These are phyloP conservation scores for Amaranthus hypochondriacus DNA, from an alignment of 148 eudicot genomes.

Conservation along the genomic window DNA sequence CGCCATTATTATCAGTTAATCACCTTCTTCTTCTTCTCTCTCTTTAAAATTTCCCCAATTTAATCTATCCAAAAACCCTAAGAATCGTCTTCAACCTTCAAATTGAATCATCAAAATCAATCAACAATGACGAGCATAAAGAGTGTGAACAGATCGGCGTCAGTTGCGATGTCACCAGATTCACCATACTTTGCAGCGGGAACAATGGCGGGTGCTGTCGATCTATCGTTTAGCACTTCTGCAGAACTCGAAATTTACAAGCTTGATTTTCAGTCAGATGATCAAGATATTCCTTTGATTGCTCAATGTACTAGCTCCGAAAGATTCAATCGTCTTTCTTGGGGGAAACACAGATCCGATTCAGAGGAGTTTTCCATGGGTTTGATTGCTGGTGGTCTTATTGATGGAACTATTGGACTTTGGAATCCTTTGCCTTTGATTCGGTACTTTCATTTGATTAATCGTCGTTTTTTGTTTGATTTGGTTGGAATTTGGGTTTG, in stretches of 20 bases:
- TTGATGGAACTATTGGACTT: slow-evolving; percentile 61
- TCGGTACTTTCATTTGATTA: slow-evolving; percentile 29
- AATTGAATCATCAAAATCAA: slow-evolving; percentile 3
- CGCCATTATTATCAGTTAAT: neutral
- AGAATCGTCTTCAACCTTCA: neutral
- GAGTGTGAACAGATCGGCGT: slow-evolving; percentile 72
- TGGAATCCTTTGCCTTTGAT: slow-evolving; percentile 65
- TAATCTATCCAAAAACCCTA: neutral
- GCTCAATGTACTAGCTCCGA: slow-evolving; percentile 29
- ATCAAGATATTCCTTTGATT: slow-evolving; percentile 13
- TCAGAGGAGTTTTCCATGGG: slow-evolving; percentile 61
- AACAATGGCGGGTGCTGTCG: slow-evolving; percentile 95
- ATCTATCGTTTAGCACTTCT: slow-evolving; percentile 80
- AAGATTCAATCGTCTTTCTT: slow-evolving; percentile 67
- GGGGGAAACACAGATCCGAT: slow-evolving; percentile 48
- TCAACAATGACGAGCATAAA: slow-evolving; percentile 51
- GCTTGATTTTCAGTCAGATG: slow-evolving; percentile 80
- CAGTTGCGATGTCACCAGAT: slow-evolving; percentile 81
- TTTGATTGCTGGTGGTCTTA: slow-evolving; percentile 68
- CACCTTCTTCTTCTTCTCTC: neutral
- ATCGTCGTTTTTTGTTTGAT: neutral
- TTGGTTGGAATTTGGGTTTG: neutral
- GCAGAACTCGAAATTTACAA: slow-evolving; percentile 76
- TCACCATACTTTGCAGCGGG: slow-evolving; percentile 76
- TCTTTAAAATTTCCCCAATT: neutral